A percentile compares a stretch with the other conserved stretches of the same genome.
These are phyloP conservation scores for Monosporozyma servazzii DNA, from an alignment of 805 yeast genomes.

Conservation along the genomic window DNA sequence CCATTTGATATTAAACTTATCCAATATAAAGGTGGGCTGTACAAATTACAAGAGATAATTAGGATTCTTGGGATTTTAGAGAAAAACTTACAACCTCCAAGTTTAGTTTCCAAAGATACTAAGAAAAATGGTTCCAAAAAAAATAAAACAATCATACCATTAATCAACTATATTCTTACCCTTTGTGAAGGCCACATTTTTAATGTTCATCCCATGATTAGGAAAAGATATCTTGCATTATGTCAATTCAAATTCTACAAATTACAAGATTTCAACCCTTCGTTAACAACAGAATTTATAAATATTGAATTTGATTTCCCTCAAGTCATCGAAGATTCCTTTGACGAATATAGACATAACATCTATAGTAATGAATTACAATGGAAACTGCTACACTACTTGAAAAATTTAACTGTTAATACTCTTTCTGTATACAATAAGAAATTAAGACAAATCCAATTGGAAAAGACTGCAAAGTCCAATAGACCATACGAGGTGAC, in stretches of 20 bases:
- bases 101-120: not conserved
- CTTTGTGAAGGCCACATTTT: conserved; percentile 33
- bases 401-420: conserved; percentile 22
- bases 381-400: conserved; percentile 18
- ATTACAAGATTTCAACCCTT: conserved; percentile 14
- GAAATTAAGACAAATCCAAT: conserved; percentile 22
- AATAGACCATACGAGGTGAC: conserved; percentile 26
- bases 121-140: conserved; percentile 8
- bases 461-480: conserved; percentile 23
- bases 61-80: conserved; percentile 29
- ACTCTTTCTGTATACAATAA: conserved; percentile 24
- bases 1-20: conserved; percentile 47
- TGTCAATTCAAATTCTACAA: conserved; percentile 23
- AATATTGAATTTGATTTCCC: conserved; percentile 16
- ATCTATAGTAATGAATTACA: conserved; percentile 23
- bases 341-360: conserved; percentile 9
- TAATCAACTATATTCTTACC: conserved; percentile 30
- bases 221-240: conserved; percentile 33
- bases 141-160: conserved; percentile 22
- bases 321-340: conserved; percentile 7
- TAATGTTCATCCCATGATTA: conserved; percentile 33
- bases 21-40: conserved; percentile 48
- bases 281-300: conserved; percentile 11
- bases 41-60: conserved; percentile 36
- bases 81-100: conserved; percentile 14